These are phyloP conservation scores for Ploettnerulaceae sp. DNA, from an alignment of 2,329 filamentous ascomycete genomes.

Conservation along the genomic window DNA sequence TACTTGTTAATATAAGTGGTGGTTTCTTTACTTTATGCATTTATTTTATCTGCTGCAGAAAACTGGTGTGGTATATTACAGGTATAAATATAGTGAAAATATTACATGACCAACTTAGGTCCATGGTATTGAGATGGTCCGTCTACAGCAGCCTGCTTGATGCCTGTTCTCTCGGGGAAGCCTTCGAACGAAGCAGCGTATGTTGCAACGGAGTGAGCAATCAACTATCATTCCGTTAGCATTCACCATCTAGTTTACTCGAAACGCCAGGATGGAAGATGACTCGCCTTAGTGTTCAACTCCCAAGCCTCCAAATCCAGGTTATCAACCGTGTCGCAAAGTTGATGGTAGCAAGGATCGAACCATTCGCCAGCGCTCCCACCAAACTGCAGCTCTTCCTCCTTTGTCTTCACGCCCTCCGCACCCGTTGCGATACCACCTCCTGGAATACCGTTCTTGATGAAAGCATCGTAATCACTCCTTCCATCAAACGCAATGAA, in stretches of 20 bases:
- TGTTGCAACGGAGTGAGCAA: constrained; percentile 68
- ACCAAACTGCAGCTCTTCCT: constrained; percentile 64
- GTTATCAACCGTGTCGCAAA: constrained; percentile 56
- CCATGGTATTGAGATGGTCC: constrained; percentile 44
- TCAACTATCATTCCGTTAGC: constrained; percentile 41
- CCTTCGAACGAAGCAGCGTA: constrained; percentile 61
- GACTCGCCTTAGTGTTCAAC: constrained; percentile 52
- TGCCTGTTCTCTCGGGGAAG: constrained; percentile 51
- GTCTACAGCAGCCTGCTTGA: constrained; percentile 31
- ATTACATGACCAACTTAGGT: constrained; percentile 43
- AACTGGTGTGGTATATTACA: too few species aligned
- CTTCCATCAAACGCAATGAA: constrained; percentile 73
- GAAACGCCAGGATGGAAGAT: neutral
- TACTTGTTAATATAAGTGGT: too few species aligned
- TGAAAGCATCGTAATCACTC: constrained; percentile 76
- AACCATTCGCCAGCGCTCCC: constrained; percentile 59
- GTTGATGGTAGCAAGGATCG: constrained; percentile 57
- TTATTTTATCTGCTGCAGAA: too few species aligned
- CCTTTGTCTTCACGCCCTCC: constrained; percentile 67
- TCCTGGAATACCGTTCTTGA: constrained; percentile 65
- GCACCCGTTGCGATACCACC: constrained; percentile 76
- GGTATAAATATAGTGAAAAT: too few species aligned
- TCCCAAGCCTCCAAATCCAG: constrained; percentile 57
- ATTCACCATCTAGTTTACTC: constrained; percentile 19
- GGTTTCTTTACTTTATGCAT: too few species aligned